phyloP scores from a whole-genome alignment of 305 asterid genomes.

The Fraxinus sp. region DNA sequence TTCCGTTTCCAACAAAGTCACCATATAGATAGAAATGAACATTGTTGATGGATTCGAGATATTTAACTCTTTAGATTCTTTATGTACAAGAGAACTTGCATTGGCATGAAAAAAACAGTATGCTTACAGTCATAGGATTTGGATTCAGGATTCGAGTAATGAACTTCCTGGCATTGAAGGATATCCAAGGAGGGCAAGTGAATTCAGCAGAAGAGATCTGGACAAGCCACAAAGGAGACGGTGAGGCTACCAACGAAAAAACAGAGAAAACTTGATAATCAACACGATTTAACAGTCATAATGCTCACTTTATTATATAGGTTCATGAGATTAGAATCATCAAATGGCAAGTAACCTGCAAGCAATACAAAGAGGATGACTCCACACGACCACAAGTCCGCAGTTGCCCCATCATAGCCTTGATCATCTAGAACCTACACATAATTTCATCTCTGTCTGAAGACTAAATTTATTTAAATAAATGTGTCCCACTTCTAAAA shows the following conservation, averaged over 20 bases:
- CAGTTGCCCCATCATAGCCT: conserved; percentile 87
- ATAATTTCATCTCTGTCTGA: conserved; percentile 1
- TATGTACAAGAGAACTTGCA: background rate
- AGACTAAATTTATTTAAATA: background rate
- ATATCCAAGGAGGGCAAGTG: conserved; percentile 92
- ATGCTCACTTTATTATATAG: conserved; percentile 76
- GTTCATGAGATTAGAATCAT: conserved; percentile 79
- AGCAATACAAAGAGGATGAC: conserved; percentile 93
- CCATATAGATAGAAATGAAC: conserved; percentile 1
- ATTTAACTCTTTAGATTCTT: background rate
- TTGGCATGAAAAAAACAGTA: background rate
- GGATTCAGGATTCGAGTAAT: conserved; percentile 78
- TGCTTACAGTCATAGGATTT: conserved; percentile 66
- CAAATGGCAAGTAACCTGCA: conserved; percentile 98
- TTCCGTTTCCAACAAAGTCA: background rate
- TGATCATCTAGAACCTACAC: conserved; percentile 72
- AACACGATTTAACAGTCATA: conserved; percentile 9
- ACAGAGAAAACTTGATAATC: conserved; percentile 18
- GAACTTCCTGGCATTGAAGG: conserved; percentile 76
- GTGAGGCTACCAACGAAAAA: conserved; percentile 29
- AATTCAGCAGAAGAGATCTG: conserved; percentile 84
- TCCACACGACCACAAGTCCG: conserved; percentile 98
- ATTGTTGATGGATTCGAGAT: background rate
- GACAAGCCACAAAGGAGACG: conserved; percentile 4
- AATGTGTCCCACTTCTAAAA: background rate